Evolutionary conservation across 2,329 filamentous ascomycete species (phyloP).

Genomic region (Epichloe festucae): DNA sequence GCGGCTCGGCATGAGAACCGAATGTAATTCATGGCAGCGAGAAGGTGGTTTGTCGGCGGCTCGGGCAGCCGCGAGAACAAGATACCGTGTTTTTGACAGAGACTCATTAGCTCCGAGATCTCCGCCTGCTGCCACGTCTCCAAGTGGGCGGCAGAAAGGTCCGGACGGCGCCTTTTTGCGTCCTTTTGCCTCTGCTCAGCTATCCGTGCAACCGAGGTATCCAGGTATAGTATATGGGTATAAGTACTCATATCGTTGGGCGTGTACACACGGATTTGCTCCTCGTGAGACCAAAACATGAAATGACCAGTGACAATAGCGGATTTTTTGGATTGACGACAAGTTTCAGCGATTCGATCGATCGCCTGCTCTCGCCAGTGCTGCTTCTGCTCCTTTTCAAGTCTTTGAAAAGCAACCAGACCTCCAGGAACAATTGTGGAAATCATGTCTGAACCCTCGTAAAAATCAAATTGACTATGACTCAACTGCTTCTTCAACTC

Average conservation of each 20-base stretch:
- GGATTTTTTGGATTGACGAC: constrained; percentile 17
- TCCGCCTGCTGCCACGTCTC: constrained; percentile 35
- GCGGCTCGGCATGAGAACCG: constrained; percentile 4
- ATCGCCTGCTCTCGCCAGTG: constrained; percentile 32
- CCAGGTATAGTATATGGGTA: constrained; percentile 47
- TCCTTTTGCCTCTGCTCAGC: constrained; percentile 25
- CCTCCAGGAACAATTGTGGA: constrained; percentile 28
- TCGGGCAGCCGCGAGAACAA: constrained; percentile 24
- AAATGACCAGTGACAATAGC: constrained; percentile 43
- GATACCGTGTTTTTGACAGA: constrained; percentile 33
- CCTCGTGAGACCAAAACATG: constrained; percentile 36
- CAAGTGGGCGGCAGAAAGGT: constrained; percentile 24
- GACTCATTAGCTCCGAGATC: constrained; percentile 23
- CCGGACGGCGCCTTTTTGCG: constrained; percentile 19
- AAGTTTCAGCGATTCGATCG: constrained; percentile 25
- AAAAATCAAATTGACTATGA: constrained; percentile 27
- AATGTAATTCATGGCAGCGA: constrained; percentile 3
- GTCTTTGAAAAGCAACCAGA: constrained; percentile 31
- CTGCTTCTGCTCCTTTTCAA: constrained; percentile 23
- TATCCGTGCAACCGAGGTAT: constrained; percentile 25
- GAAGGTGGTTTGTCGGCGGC: not conserved
- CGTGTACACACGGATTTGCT: constrained; percentile 26
- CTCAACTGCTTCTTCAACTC: constrained; percentile 24
- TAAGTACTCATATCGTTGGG: constrained; percentile 31
- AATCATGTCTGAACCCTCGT: constrained; percentile 40